Percentiles rank a stretch among this genome's conserved stretches.
phyloP scores from a whole-genome alignment of 352 stramenopile genomes.

The Globisporangium viniferum region DNA sequence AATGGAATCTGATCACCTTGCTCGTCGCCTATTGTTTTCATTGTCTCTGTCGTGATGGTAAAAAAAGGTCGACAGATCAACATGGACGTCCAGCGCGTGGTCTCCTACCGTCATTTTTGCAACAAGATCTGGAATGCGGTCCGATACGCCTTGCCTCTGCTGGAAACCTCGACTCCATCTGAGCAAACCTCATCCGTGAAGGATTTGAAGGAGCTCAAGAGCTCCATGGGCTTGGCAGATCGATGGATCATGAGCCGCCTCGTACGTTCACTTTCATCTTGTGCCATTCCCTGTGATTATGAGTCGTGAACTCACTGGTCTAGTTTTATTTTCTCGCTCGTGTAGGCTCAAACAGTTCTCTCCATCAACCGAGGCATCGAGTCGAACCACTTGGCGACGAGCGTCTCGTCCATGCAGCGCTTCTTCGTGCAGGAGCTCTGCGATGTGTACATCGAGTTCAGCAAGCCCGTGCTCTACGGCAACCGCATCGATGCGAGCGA shows the following conservation, averaged over 20 bases:
- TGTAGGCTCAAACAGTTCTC: slow-evolving; percentile 49
- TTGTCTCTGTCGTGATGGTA: background rate
- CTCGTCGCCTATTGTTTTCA: background rate
- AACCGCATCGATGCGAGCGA: slow-evolving; percentile 46
- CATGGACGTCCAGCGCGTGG: slow-evolving; percentile 82
- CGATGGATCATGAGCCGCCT: slow-evolving; percentile 86
- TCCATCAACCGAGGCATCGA: slow-evolving; percentile 65
- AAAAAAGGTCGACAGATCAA: slow-evolving; percentile 80
- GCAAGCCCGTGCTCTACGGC: slow-evolving; percentile 76
- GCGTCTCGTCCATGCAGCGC: slow-evolving; percentile 63
- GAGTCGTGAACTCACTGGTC: background rate
- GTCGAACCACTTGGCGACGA: slow-evolving; percentile 63
- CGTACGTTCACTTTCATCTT: slow-evolving; percentile 26
- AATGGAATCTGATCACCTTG: background rate
- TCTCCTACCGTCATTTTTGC: slow-evolving; percentile 86
- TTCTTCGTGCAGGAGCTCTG: slow-evolving; percentile 88
- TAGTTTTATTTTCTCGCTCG: background rate
- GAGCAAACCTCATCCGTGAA: background rate
- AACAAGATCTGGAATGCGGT: slow-evolving; percentile 90
- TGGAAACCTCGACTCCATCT: slow-evolving; percentile 25
- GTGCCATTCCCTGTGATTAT: background rate
- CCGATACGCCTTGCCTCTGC: slow-evolving; percentile 65
- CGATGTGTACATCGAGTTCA: slow-evolving; percentile 89
- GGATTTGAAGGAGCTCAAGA: slow-evolving; percentile 28
- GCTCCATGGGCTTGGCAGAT: slow-evolving; percentile 60